A percentile compares a stretch with the other conserved stretches of the same genome.
Conservation (phyloP, 176 grass and related monocot genomes). For the Musa itinerans region DNA sequence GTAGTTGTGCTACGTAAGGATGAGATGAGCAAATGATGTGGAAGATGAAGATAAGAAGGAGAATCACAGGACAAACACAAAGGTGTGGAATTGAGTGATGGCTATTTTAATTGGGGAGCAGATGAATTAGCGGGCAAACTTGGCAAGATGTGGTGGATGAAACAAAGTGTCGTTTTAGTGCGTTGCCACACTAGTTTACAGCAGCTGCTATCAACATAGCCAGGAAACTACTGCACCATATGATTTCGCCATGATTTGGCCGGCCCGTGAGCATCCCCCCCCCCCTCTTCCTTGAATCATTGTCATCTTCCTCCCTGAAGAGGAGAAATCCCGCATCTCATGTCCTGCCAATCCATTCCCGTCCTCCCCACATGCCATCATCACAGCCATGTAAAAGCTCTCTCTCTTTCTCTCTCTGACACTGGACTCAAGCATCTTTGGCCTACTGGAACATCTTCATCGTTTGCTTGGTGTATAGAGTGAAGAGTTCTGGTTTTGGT, state of each 20-base stretch:
- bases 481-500: background rate
- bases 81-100: background rate
- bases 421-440: too few relatives aligned
- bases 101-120: background rate
- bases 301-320: conserved; percentile 18
- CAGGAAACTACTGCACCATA: conserved; percentile 37
- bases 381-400: conserved; percentile 17
- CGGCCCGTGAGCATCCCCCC: conserved; percentile 39
- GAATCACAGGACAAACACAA: background rate
- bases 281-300: conserved; percentile 21
- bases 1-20: background rate
- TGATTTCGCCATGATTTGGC: conserved; percentile 49
- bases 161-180: background rate
- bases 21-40: background rate
- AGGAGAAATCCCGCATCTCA: background rate
- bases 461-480: too few relatives aligned
- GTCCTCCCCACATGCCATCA: conserved; percentile 30
- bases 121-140: background rate
- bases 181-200: too few relatives aligned
- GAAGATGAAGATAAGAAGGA: background rate
- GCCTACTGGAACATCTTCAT: too few relatives aligned
- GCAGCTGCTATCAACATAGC: background rate
- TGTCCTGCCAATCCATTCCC: background rate
- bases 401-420: background rate
- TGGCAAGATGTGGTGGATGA: background rate